Evolutionary conservation across 2,329 filamentous ascomycete species (phyloP).

Genomic region (Trichophyton equinum): DNA sequence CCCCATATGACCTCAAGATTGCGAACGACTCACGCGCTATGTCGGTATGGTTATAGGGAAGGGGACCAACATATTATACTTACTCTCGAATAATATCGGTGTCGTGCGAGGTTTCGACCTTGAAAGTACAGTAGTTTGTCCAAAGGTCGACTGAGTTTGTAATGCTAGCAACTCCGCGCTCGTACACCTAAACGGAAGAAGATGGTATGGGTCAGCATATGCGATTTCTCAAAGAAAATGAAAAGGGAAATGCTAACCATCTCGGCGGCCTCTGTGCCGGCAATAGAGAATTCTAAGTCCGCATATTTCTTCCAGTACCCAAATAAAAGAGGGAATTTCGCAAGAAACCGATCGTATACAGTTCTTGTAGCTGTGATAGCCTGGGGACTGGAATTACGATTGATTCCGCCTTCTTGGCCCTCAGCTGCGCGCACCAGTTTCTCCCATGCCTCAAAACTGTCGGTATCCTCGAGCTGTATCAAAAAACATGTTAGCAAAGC

Average conservation of each 20-base stretch:
- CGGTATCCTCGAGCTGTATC: constrained; percentile 53
- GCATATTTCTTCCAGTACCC: constrained; percentile 99
- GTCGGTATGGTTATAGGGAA: constrained; percentile 41
- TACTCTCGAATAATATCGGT: constrained; percentile 97
- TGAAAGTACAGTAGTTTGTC: constrained; percentile 96
- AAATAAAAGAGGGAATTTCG: constrained; percentile 89
- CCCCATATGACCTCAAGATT: constrained; percentile 26
- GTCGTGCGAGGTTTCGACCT: constrained; percentile 93
- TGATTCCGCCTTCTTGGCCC: constrained; percentile 78
- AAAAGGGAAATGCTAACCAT: constrained; percentile 50
- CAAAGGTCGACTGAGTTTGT: constrained; percentile 90
- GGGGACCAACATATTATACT: constrained; percentile 61
- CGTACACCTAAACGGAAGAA: constrained; percentile 58
- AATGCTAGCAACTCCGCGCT: constrained; percentile 86
- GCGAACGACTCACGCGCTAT: constrained; percentile 28
- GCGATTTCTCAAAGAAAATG: not conserved
- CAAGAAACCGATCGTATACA: constrained; percentile 82
- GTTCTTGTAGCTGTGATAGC: constrained; percentile 77
- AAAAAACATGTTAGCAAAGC: not conserved
- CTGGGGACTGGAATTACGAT: constrained; percentile 90
- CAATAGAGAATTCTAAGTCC: constrained; percentile 92
- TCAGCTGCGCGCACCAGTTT: constrained; percentile 76
- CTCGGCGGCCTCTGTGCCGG: constrained; percentile 90
- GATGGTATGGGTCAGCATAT: not conserved
- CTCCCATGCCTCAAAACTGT: constrained; percentile 93